Evolutionary conservation across 2,329 filamentous ascomycete species (phyloP).

Genomic region (Fusarium pininemorale): DNA sequence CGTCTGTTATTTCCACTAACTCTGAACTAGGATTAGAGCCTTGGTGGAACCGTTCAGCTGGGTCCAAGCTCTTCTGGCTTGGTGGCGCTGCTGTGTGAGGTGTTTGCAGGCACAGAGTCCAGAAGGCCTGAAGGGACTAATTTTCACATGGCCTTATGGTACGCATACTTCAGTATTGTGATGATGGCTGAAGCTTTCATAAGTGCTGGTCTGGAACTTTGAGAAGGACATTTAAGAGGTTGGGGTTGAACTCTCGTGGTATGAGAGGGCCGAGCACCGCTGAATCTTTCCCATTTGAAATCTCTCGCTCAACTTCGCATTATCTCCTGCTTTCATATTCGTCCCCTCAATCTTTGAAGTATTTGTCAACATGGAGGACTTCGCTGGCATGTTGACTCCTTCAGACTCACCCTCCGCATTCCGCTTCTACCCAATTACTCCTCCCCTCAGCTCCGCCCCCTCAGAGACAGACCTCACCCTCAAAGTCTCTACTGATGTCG

Average conservation of each 20-base stretch:
- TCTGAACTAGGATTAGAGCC: fast-evolving
- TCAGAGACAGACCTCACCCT: neutral
- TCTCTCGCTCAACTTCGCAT: neutral
- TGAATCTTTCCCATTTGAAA: fast-evolving
- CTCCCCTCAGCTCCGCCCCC: neutral
- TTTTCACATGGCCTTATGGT: neutral
- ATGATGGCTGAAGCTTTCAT: neutral
- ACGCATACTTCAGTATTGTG: neutral
- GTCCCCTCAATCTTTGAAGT: fast-evolving
- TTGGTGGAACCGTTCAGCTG: neutral
- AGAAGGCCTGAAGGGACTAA: fast-evolving
- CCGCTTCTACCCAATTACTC: neutral
- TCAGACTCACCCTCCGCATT: neutral
- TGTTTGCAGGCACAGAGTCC: too few species aligned
- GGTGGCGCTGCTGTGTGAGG: neutral
- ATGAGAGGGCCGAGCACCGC: neutral
- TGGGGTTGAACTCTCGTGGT: neutral
- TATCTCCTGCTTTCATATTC: neutral
- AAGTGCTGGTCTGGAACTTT: neutral
- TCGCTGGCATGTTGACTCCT: neutral
- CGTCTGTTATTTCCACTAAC: neutral
- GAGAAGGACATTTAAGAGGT: neutral
- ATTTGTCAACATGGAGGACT: neutral
- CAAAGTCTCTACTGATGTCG: neutral
- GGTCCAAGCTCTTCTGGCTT: neutral